These are phyloP conservation scores for Penicillium sclerotigenum DNA, from an alignment of 2,329 filamentous ascomycete genomes.

Conservation along the genomic window DNA sequence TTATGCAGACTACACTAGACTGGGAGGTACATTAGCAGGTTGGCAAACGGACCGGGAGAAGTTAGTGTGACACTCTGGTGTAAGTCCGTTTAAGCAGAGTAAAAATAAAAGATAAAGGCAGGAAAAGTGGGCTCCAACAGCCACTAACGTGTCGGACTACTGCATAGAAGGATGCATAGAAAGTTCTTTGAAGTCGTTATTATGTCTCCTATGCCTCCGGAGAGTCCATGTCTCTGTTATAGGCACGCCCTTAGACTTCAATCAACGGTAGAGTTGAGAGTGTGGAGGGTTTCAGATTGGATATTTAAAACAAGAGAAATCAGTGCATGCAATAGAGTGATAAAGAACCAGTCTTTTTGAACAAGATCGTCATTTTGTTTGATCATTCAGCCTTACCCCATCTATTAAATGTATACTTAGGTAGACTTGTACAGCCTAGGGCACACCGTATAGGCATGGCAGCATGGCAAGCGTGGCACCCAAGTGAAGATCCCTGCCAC, in stretches of 20 bases:
- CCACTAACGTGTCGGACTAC: constrained; percentile 22
- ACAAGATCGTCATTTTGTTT: background rate
- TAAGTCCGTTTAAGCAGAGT: background rate
- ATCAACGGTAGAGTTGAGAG: constrained; percentile 14
- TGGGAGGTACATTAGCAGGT: constrained; percentile 10
- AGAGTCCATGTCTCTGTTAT: constrained; percentile 1
- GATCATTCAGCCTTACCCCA: background rate
- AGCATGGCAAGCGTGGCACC: background rate
- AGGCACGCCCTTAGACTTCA: constrained; percentile 5
- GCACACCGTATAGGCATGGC: background rate
- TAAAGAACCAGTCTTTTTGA: background rate
- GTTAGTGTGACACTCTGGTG: constrained; percentile 5
- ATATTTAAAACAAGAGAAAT: background rate
- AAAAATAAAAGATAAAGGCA: constrained; percentile 3
- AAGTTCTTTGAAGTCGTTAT: constrained; percentile 26
- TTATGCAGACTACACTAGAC: constrained; percentile 4
- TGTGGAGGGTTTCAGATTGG: background rate
- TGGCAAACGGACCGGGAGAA: constrained; percentile 14
- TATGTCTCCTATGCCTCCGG: background rate
- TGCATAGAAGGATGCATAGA: constrained; percentile 38
- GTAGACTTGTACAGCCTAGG: background rate
- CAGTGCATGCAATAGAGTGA: background rate
- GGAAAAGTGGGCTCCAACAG: constrained; percentile 5
- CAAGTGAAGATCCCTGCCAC: background rate
- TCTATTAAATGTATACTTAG: background rate